Percentiles rank a stretch among this genome's conserved stretches.
These are phyloP conservation scores for Helicostylum pulchrum DNA, from an alignment of 192 early-diverging fungal species.

Conservation along the genomic window DNA sequence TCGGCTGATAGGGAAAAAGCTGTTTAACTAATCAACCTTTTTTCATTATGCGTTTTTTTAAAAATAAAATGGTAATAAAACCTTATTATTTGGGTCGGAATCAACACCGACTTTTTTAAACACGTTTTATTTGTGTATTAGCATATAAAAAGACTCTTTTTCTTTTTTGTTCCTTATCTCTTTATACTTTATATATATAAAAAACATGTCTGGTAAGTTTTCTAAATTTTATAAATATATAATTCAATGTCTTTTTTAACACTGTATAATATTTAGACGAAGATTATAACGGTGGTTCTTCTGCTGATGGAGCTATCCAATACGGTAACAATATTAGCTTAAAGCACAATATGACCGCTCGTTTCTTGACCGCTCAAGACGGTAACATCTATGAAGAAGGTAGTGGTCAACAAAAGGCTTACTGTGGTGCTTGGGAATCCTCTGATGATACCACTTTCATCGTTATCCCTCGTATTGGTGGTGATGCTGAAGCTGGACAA, in stretches of 20 bases:
- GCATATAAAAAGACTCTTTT: not conserved
- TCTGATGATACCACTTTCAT: slow-evolving; percentile 48
- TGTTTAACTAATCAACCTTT: no score
- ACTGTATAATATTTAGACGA: not conserved
- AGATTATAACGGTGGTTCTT: not conserved
- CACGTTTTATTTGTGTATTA: no score
- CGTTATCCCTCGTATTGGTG: slow-evolving; percentile 46
- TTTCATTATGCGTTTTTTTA: no score
- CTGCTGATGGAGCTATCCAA: not conserved
- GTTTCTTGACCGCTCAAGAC: slow-evolving; percentile 46
- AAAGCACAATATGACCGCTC: slow-evolving; percentile 55
- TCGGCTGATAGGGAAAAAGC: no score
- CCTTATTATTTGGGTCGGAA: no score
- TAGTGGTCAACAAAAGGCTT: slow-evolving; percentile 55
- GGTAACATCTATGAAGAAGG: slow-evolving; percentile 43
- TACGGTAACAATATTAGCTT: slow-evolving; percentile 41
- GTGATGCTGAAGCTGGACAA: slow-evolving; percentile 38
- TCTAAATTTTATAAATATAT: not conserved
- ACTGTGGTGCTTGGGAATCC: slow-evolving; percentile 42
- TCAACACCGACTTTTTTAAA: no score
- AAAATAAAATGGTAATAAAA: no score
- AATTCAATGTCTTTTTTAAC: not conserved
- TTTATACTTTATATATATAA: not conserved
- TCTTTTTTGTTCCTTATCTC: not conserved
- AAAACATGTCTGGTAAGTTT: slow-evolving; percentile 12